Evolutionary conservation across 148 eudicot species (phyloP), one percentile per base, ranked within the genome.

Genomic region (Chenopodium formosanum): DNA sequence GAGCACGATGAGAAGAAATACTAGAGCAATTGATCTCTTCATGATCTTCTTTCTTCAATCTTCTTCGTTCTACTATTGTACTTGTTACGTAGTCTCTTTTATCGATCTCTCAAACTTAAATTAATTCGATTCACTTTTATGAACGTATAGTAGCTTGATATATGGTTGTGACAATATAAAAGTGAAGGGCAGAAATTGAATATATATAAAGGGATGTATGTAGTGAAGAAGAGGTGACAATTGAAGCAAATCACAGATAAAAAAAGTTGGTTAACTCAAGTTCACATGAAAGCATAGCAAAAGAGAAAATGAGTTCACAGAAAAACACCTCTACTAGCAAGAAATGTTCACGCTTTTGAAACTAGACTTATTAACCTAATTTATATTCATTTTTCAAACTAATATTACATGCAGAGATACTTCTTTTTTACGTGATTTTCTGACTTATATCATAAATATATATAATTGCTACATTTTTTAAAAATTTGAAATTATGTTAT

Each of bases 201-300:
- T 76, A 74, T 81, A 84, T 82, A 74, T 65, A 78, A 70, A 67
- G 81, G 75, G 58, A 52, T 70, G 31, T 74, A 58, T 50, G 62
- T 72, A 71, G 40, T 71, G 17, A n/a, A 25, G 25, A 71, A 58
- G 73, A 12, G 80, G 82, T 76, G 77, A 60, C 63, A 23, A 76
- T 70, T 87, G 83, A 90, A 84, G 81, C 86, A 84, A 91, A 84
- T 91, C 89, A 89, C 90, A 89, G 65, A 84, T 40, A 40, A 73
- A 78, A 73, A 48, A 53, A 83, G 63, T 70, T 67, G 81, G 52
- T 80, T 13, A 73, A 44, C 23, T 48, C 1, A 9, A 31, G 74
- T 17, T 90, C 91, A 90, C 90, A 83, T 81, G 88, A 86, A 87
- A 84, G 52, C 7, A 66, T 52, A 32, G 75, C 53, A 60, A 81